Percentiles rank a stretch among this genome's conserved stretches.
Conservation (phyloP, 2,329 filamentous ascomycete genomes). For the Calonectria pteridis region DNA sequence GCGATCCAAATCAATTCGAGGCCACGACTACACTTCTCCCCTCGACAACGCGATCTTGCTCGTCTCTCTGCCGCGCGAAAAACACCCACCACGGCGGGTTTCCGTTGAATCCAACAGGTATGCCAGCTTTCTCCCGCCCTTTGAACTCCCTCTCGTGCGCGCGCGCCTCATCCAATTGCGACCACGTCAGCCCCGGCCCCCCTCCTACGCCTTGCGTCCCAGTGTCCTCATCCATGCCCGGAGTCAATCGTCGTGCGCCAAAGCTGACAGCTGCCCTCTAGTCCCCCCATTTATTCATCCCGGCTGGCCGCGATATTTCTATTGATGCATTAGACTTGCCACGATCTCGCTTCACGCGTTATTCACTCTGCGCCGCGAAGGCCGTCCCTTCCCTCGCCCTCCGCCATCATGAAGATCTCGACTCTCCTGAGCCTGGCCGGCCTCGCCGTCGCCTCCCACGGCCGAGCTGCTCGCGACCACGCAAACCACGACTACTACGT, state of each 20-base stretch:
- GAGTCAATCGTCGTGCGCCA: not conserved
- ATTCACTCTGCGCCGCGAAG: constrained; percentile 36
- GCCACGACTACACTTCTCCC: constrained; percentile 41
- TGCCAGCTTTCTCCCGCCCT: constrained; percentile 11
- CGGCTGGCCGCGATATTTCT: constrained; percentile 18
- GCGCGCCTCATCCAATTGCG: not conserved
- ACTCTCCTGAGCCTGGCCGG: constrained; percentile 67
- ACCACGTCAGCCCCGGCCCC: not conserved
- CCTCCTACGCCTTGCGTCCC: constrained; percentile 26
- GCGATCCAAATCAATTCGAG: constrained; percentile 25
- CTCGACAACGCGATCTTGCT: not conserved
- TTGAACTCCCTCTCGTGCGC: not conserved
- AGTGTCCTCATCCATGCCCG: constrained; percentile 20
- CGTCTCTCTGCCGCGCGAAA: not conserved
- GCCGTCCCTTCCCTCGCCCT: constrained; percentile 17
- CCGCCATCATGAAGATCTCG: constrained; percentile 61
- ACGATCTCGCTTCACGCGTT: constrained; percentile 28
- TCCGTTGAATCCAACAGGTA: constrained; percentile 32
- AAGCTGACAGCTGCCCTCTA: constrained; percentile 23
- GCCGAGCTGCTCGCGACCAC: constrained; percentile 76
- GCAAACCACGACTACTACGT: constrained; percentile 92
- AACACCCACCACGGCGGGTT: constrained; percentile 5
- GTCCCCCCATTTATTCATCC: constrained; percentile 22
- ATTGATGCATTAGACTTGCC: constrained; percentile 43
- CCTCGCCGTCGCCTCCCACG: constrained; percentile 62